phyloP scores from a whole-genome alignment of 495 filamentous ascomycete species.

The Penicillium silybi region DNA sequence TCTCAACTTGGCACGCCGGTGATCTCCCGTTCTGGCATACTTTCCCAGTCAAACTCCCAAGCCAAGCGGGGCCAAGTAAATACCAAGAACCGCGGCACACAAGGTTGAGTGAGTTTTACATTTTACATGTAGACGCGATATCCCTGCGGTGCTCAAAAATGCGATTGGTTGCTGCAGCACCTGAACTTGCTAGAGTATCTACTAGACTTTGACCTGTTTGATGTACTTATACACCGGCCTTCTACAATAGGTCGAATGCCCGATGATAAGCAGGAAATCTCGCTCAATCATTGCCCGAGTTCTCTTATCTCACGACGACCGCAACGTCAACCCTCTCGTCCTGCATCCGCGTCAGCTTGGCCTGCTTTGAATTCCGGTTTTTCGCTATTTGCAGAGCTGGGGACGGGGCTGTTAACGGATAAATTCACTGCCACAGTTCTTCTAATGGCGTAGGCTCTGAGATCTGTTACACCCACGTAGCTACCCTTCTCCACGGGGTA shows the following conservation, averaged over 20 bases:
- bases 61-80: not conserved
- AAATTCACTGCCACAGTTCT: constrained; percentile 16
- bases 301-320: not conserved
- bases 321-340: not conserved
- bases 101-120: not conserved
- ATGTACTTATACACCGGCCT: not conserved
- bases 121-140: not conserved
- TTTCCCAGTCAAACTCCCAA: not conserved
- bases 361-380: not conserved
- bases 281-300: not conserved
- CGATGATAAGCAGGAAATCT: not conserved
- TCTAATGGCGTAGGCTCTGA: not conserved
- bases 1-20: constrained; percentile 8
- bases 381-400: not conserved
- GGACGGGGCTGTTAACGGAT: not conserved
- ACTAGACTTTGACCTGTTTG: not conserved
- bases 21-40: constrained; percentile 5
- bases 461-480: not conserved
- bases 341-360: not conserved
- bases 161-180: not conserved
- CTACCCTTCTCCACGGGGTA: constrained; percentile 7
- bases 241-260: not conserved
- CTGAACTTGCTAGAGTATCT: not conserved
- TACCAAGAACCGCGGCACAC: not conserved
- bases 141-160: not conserved